A percentile compares a stretch with the other conserved stretches of the same genome.
Evolutionary conservation across 441 rosid species (phyloP).

Genomic region (Brassica hybrid): DNA sequence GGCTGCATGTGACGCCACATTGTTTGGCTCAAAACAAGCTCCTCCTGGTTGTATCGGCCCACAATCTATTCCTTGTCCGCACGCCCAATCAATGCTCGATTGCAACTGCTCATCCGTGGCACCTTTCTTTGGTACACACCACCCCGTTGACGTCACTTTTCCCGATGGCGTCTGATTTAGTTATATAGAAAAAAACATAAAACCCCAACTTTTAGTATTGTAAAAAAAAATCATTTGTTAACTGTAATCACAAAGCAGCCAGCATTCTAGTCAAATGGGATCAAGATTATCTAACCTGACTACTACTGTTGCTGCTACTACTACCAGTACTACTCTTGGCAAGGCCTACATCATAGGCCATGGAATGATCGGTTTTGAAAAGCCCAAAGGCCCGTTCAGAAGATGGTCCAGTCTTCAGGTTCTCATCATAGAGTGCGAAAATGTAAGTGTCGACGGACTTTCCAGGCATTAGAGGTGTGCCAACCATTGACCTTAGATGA

Average conservation of each 20-base stretch:
- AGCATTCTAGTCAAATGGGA: no score
- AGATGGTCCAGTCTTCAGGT: constrained; percentile 76
- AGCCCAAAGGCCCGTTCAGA: constrained; percentile 91
- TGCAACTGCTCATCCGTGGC: constrained; percentile 62
- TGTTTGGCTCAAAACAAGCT: constrained; percentile 82
- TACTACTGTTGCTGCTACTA: constrained; percentile 32
- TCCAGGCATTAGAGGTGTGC: constrained; percentile 96
- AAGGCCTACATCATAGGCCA: constrained; percentile 73
- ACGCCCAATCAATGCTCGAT: constrained; percentile 82
- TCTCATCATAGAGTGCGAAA: constrained; percentile 87
- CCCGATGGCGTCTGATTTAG: constrained; percentile 56
- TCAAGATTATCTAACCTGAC: constrained; percentile 50
- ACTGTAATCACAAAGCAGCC: background rate
- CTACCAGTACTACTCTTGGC: constrained; percentile 59
- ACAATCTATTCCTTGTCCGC: constrained; percentile 81
- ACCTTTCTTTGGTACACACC: constrained; percentile 78
- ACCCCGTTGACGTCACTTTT: constrained; percentile 49
- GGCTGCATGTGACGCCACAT: constrained; percentile 74
- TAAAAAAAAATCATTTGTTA: background rate
- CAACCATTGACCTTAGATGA: constrained; percentile 77
- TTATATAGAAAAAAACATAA: background rate
- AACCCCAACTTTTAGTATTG: background rate
- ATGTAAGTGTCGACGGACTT: constrained; percentile 89
- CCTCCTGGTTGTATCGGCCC: constrained; percentile 84
- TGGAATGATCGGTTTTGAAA: constrained; percentile 75